Base-by-base conservation (phyloP, 1,284 basidiomycete species). In the Boletellus deceptivus region DNA sequence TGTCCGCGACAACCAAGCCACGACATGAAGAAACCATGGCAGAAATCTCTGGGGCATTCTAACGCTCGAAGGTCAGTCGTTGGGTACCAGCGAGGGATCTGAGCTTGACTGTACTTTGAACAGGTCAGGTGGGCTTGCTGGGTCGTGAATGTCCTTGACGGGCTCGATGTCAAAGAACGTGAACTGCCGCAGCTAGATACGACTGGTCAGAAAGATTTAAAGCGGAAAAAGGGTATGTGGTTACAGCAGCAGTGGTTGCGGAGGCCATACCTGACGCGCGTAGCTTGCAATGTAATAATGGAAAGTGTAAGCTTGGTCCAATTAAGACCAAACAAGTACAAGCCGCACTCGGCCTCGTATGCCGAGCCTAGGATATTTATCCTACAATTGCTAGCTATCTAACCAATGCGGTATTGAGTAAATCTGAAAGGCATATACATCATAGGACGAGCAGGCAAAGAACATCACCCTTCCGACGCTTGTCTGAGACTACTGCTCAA, bases 101-200 rank as follows among this genome's bases (percentile, higher is more conserved):
- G 40, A 38, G 17, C 22, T 14, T 11, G 46, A 36, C 51, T 59
- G 38, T 59, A 89, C 89, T 69, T 86, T 86, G 75, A 95, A 84
- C 22, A 90, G 75, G 50, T 89, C 82, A 0, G 92, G 92, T 2
- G 85, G 72, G 50, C 78, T 83, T 0, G 80, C 79, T 7, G 89
- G 72, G 64, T 95, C 91, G 59, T 93, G 84, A 1, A 79, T 72
- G 64, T 93, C 93, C 67, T 85, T 92, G 56, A 95, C 84, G 6
- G 81, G 78, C 3, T 82, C 77, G 11, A 76, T 73, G 55, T 90
- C 82, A 60, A 92, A 92, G 79, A 92, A 92, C 2, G 82, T 77
- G 72, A 94, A 94, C 64, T 92, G 89, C 36, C 88, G 79, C 82
- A 88, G 91, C 89, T 92, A 44, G 2, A 44, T 0, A 34, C 8